These are phyloP conservation scores for Sporothrix pallida DNA, from an alignment of 2,329 filamentous ascomycete species.

Conservation along the genomic window DNA sequence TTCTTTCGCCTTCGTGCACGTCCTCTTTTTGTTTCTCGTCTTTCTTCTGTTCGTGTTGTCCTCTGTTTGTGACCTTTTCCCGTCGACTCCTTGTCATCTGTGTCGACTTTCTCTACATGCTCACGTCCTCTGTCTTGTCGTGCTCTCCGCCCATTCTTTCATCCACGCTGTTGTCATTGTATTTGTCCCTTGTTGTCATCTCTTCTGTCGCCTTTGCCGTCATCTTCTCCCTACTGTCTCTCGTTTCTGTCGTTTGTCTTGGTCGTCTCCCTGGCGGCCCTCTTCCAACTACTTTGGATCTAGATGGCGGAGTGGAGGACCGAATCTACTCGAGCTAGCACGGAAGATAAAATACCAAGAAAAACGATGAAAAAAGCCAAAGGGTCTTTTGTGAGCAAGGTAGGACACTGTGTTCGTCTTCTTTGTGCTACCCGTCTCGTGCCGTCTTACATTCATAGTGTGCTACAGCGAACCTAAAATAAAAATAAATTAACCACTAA, in stretches of 20 bases:
- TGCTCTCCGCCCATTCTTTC: background rate
- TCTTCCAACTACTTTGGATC: background rate
- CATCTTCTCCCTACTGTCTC: background rate
- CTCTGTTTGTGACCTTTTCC: background rate
- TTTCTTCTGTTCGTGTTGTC: background rate
- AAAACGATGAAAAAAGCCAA: background rate
- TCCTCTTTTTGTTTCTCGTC: background rate
- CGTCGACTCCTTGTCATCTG: background rate
- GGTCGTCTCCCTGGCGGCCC: background rate
- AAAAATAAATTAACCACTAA: background rate
- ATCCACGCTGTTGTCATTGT: background rate
- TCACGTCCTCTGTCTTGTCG: background rate
- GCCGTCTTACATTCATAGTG: no score
- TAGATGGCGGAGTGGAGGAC: background rate
- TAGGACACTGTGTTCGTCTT: no score
- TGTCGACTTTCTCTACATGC: slow-evolving; percentile 12
- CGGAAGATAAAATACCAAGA: background rate
- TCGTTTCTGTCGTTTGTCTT: background rate
- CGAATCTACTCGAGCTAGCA: background rate
- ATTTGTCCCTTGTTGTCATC: background rate
- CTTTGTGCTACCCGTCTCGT: no score
- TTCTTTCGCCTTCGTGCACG: background rate
- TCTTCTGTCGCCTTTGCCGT: background rate
- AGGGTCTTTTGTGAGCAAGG: background rate
- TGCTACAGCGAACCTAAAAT: background rate